Evolutionary conservation across 768 basidiomycete species (phyloP).

Genomic region (Collybiopsis confluens): DNA sequence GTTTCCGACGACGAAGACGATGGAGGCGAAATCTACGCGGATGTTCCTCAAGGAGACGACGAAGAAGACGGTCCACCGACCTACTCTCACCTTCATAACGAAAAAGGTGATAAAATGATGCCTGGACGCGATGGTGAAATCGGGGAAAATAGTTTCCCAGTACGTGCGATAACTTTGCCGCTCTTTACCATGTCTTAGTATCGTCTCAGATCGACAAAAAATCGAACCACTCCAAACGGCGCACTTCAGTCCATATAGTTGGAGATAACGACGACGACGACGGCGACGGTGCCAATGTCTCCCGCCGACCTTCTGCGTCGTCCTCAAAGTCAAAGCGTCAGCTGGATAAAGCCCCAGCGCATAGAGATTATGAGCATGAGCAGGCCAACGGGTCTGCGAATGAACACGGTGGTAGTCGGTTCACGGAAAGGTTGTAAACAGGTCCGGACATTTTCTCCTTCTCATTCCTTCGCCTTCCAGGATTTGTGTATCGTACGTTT

Average conservation of each 20-base stretch:
- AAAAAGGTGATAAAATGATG: conserved; percentile 23
- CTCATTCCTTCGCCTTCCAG: no score
- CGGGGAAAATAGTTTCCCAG: conserved; percentile 56
- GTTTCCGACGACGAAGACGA: conserved; percentile 49
- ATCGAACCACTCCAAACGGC: conserved; percentile 16
- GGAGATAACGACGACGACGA: conserved; percentile 23
- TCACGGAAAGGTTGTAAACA: conserved; percentile 12
- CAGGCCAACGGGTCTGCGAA: neutral
- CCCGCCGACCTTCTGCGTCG: conserved; percentile 37
- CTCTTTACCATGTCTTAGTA: neutral
- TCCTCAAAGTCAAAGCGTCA: conserved; percentile 37
- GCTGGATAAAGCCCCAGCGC: conserved; percentile 65
- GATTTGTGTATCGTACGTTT: no score
- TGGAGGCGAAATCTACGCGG: conserved; percentile 41
- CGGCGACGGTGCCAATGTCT: conserved; percentile 28
- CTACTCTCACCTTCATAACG: conserved; percentile 43
- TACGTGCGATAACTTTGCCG: conserved; percentile 44
- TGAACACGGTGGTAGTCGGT: conserved; percentile 13
- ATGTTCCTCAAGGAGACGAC: conserved; percentile 39
- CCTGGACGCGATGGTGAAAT: conserved; percentile 34
- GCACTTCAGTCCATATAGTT: conserved; percentile 12
- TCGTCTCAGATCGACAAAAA: conserved; percentile 35
- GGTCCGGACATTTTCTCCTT: no score
- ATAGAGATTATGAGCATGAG: conserved; percentile 4
- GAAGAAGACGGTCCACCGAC: conserved; percentile 48